phyloP scores from a whole-genome alignment of 371 early-diverging fungal genomes.

The Parasitella parasitica region DNA sequence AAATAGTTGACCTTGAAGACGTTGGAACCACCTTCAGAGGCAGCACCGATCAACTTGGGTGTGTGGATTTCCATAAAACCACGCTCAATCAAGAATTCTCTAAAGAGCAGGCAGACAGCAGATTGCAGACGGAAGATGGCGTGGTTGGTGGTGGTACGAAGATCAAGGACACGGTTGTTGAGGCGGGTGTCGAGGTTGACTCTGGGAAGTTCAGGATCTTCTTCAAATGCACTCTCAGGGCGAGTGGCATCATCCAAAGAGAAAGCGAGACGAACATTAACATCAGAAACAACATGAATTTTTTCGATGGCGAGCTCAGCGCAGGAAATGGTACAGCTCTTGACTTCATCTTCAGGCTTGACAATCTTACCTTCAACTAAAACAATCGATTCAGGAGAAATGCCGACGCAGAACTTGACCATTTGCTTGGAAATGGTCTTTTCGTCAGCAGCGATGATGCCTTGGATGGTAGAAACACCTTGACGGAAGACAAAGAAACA shows the following conservation, averaged over 20 bases:
- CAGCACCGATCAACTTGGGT: slow-evolving; percentile 96
- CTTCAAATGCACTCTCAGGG: slow-evolving; percentile 80
- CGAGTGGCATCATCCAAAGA: slow-evolving; percentile 94
- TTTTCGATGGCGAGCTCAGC: slow-evolving; percentile 83
- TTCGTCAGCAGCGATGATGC: slow-evolving; percentile 69
- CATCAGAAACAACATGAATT: slow-evolving; percentile 79
- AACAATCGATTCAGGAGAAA: slow-evolving; percentile 90
- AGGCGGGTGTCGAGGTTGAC: slow-evolving; percentile 95
- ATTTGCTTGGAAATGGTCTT: slow-evolving; percentile 88
- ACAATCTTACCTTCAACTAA: slow-evolving; percentile 80
- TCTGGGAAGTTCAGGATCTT: slow-evolving; percentile 67
- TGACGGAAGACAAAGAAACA: slow-evolving; percentile 94
- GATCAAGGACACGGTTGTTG: slow-evolving; percentile 96
- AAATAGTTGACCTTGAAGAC: slow-evolving; percentile 98
- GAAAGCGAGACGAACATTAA: slow-evolving; percentile 89
- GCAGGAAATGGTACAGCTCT: slow-evolving; percentile 90
- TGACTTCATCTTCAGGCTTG: slow-evolving; percentile 81
- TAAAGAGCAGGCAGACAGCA: slow-evolving; percentile 93
- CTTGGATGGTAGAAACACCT: slow-evolving; percentile 87
- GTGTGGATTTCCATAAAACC: slow-evolving; percentile 98
- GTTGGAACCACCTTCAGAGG: slow-evolving; percentile 99
- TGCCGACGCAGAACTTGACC: slow-evolving; percentile 88
- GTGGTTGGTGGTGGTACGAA: slow-evolving; percentile 96
- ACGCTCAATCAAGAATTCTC: slow-evolving; percentile 84
- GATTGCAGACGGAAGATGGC: slow-evolving; percentile 98